Conservation (phyloP, 139 green algal genomes). For the Nannochloris sp. region DNA sequence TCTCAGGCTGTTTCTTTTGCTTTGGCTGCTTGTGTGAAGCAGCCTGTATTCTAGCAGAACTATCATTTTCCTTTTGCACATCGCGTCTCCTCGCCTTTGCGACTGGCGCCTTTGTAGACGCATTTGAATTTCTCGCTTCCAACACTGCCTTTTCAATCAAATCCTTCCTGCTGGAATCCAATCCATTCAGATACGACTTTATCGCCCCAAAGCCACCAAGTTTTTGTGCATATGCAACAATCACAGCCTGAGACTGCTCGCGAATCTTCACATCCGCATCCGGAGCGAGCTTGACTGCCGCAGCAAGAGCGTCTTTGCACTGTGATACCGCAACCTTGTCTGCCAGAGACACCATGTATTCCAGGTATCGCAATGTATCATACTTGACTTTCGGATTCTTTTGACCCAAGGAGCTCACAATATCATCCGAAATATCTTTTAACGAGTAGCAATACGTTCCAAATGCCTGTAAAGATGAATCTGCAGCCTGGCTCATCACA, state of each 20-base stretch:
- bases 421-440: conserved; percentile 57
- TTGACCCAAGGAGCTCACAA: conserved; percentile 49
- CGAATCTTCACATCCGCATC: conserved; percentile 60
- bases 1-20: background rate
- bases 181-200: conserved; percentile 28
- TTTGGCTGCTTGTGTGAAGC: background rate
- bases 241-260: conserved; percentile 52
- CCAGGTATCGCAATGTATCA: conserved; percentile 54
- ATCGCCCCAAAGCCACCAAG: conserved; percentile 19
- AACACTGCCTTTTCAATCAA: conserved; percentile 62
- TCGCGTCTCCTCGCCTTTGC: background rate
- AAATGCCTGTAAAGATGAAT: conserved; percentile 44
- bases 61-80: background rate
- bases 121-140: conserved; percentile 17
- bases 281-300: conserved; percentile 51
- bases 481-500: conserved; percentile 42
- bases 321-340: conserved; percentile 14
- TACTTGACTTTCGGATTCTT: conserved; percentile 71
- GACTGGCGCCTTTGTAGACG: background rate
- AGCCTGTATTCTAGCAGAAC: background rate
- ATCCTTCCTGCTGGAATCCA: conserved; percentile 70
- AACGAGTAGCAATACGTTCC: conserved; percentile 56
- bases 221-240: conserved; percentile 64
- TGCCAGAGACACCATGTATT: conserved; percentile 19
- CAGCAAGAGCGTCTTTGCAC: conserved; percentile 31